phyloP scores from a whole-genome alignment of 148 eudicot genomes.

The Dysphania ambrosioides region DNA sequence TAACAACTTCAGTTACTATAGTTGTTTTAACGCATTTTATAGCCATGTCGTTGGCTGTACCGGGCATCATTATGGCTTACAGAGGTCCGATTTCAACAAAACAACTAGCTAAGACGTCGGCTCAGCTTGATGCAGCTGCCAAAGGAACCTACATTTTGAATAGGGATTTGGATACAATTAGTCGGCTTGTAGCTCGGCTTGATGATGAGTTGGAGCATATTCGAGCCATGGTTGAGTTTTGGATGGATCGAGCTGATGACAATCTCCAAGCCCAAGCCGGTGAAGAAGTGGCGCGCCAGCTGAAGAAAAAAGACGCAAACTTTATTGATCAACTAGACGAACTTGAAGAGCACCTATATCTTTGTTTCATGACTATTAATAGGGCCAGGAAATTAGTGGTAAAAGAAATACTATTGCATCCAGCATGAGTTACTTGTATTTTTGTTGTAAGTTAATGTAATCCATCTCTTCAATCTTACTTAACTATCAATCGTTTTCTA shows the following conservation, averaged over 20 bases:
- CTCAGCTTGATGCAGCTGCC: conserved; percentile 71
- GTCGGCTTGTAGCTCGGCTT: conserved; percentile 71
- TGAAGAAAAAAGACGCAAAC: conserved; percentile 50
- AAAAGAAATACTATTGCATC: conserved; percentile 46
- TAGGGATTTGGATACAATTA: conserved; percentile 77
- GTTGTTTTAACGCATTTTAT: conserved; percentile 51
- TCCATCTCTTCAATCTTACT: too few relatives aligned
- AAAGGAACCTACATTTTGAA: conserved; percentile 80
- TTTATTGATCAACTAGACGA: conserved; percentile 75
- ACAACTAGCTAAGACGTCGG: conserved; percentile 34
- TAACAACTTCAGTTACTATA: conserved; percentile 47
- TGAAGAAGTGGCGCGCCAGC: conserved; percentile 57
- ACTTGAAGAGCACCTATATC: conserved; percentile 86
- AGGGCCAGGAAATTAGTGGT: conserved; percentile 76
- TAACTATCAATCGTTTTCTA: too few relatives aligned
- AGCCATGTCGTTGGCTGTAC: conserved; percentile 51
- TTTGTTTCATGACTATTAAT: conserved; percentile 88
- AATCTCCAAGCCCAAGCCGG: conserved; percentile 51
- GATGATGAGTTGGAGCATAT: conserved; percentile 72
- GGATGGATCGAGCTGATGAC: conserved; percentile 48
- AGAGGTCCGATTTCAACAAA: conserved; percentile 30
- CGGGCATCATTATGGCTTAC: conserved; percentile 42
- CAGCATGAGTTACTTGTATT: conserved; percentile 12
- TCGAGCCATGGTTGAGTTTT: conserved; percentile 43
- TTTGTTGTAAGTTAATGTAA: too few relatives aligned